Evolutionary conservation across 345 rosid genomes (phyloP), one percentile per base, ranked within the genome.

Genomic region (Turnera subulata): DNA sequence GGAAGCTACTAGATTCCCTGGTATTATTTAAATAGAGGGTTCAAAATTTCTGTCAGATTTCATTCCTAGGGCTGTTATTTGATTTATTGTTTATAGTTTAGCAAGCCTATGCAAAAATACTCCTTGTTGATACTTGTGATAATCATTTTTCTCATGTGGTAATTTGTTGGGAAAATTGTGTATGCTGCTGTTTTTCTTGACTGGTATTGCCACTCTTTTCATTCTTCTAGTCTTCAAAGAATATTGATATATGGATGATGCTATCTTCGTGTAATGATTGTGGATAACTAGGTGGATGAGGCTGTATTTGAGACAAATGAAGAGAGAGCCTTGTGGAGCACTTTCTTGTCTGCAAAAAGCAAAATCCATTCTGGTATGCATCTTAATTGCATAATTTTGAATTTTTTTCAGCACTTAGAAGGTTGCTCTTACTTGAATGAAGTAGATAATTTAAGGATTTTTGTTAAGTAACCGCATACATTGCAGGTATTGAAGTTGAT

Each of bases 271-370:
- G 18, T 12, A 21, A 38, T 64, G 25, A 11, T 39, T 53, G 6
- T 6, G 13, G 7, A 18, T 48, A 42, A 18, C 45, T 22, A 86
- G 98, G 98, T 92, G 84, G 89, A 89, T 64, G 95, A 83, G 72
- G 49, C 73, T 62, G 84, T 78, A 53, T 79, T 92, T 68, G 89
- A 84, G 78, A 86, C 88, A 25, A 58, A 59, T 12, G 84, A 92
- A 76, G 96, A 92, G 82, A 83, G 72, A 69, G 81, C 75, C 40
- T 65, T 86, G 67, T 89, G 93, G 95, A 77, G 58, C 35, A 67
- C 79, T 12, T 84, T 78, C 72, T 53, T 66, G 73, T 76, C 89
- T 39, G 54, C 78, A 43, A 78, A 75, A 70, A 73, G 72, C 80
- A 76, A 67, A 79, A 73, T 92, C 62, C 61, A 79, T 72, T 70